Percentiles rank a stretch among this genome's conserved stretches.
Conservation (phyloP, 768 basidiomycete genomes). For the Mycena alexandri region DNA sequence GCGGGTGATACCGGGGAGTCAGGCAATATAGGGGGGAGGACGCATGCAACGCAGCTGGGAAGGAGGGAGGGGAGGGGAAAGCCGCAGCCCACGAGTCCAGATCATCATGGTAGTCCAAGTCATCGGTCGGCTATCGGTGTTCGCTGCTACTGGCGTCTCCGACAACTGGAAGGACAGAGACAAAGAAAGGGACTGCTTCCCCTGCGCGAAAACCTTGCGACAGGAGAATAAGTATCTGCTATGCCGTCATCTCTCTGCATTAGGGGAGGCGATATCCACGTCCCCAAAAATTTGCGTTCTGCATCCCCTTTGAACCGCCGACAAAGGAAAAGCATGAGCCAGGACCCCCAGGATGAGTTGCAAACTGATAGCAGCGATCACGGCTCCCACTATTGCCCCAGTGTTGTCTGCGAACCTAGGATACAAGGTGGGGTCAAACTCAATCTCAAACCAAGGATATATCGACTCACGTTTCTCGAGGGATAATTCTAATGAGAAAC, state of each 20-base stretch:
- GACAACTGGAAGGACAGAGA: conserved; percentile 6
- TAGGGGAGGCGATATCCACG: conserved; percentile 27
- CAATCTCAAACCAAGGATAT: neutral
- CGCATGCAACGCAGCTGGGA: neutral
- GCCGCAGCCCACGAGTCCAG: conserved; percentile 18
- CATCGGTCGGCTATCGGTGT: neutral
- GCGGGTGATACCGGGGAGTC: neutral
- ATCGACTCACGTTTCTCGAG: conserved; percentile 17
- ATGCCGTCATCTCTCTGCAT: conserved; percentile 13
- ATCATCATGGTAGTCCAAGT: conserved; percentile 5
- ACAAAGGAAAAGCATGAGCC: conserved; percentile 50
- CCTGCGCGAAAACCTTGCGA: neutral
- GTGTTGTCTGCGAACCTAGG: conserved; percentile 53
- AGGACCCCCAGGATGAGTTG: conserved; percentile 47
- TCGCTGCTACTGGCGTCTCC: conserved; percentile 3
- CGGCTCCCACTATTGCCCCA: conserved; percentile 54
- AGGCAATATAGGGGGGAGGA: neutral
- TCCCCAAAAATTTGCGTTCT: neutral
- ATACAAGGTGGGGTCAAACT: neutral
- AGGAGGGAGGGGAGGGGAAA: neutral
- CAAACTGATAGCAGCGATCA: conserved; percentile 45
- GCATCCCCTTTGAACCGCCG: conserved; percentile 10
- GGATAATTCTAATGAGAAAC: too few species aligned
- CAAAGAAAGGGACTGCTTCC: neutral
- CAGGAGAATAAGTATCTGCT: conserved; percentile 25